Evolutionary conservation across 2,329 filamentous ascomycete species (phyloP), one percentile per base, ranked within the genome.

Genomic region (Setomelanomma holmii): DNA sequence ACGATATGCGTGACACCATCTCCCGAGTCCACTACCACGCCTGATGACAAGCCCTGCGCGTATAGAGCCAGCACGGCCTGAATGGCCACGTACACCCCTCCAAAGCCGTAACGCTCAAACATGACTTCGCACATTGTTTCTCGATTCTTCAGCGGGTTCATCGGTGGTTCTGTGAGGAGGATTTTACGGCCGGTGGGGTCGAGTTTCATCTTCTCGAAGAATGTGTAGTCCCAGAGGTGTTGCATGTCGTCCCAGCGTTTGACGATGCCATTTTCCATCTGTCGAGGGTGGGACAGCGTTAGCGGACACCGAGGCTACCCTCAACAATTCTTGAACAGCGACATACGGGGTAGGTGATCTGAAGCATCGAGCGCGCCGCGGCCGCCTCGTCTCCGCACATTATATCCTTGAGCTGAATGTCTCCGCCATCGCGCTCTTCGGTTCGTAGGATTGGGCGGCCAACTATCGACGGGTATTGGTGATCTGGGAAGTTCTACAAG

Each of bases 241-340:
- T 96, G 91, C 95, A 99, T 99, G 77, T 99, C 95, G 67, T 99
- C 95, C 95, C 95, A 99, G 74, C 92, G 93, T 85, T 97, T 98
- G 64, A 99, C 92, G 70, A 99, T 98, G 69, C 95, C 95, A 76
- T 99, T 99, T 78, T 99, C 95, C 95, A 99, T 99, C 86, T 89
- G 76, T 53, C 43, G 43, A 47, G 50, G 45, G 60, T 55, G 52
- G 66, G 56, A 61, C 53, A 57, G 45, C 53, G 57, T 73, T 67
- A 74, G 70, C 63, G 56, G 40, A 56, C 46, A 43, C 45, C 45
- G 23, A 47, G 40, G 51, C 50, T 55, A 49, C 42, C 35, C 54
- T 45, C 51, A 61, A 52, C 51, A 51, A 21, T 49, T 49, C 35
- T 33, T 53, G 24, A 33, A 47, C 36, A 53, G 49, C 27, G 45